A percentile compares a stretch with the other conserved stretches of the same genome.
Conservation (phyloP, 805 yeast species). For the Candida railenensis region DNA sequence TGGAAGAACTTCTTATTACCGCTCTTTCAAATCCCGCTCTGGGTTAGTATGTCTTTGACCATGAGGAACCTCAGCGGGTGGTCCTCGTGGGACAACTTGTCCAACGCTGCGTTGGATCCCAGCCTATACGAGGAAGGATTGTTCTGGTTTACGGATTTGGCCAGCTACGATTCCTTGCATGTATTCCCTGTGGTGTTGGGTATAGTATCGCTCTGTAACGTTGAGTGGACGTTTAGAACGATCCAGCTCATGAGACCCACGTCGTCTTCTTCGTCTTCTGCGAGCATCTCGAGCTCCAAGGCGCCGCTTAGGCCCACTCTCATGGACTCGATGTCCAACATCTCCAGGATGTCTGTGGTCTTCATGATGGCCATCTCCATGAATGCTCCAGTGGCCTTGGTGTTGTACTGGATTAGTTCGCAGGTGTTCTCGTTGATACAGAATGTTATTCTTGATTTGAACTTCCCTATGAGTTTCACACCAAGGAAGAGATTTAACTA, state of each 20-base stretch:
- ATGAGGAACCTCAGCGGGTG: conserved; percentile 76
- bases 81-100: conserved; percentile 42
- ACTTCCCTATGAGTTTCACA: conserved; percentile 56
- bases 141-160: conserved; percentile 60
- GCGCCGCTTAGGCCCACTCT: conserved; percentile 49
- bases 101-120: conserved; percentile 49
- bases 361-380: conserved; percentile 81
- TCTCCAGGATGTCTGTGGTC: conserved; percentile 73
- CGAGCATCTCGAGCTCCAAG: conserved; percentile 34
- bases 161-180: conserved; percentile 59
- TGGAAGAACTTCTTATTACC: conserved; percentile 83
- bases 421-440: conserved; percentile 75
- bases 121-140: conserved; percentile 53
- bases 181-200: conserved; percentile 74
- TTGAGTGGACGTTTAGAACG: conserved; percentile 79
- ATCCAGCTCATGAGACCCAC: conserved; percentile 48
- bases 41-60: conserved; percentile 77
- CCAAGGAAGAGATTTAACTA: conserved; percentile 38
- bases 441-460: conserved; percentile 65
- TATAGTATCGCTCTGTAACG: conserved; percentile 65
- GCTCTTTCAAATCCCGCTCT: conserved; percentile 78
- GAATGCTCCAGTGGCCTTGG: conserved; percentile 81
- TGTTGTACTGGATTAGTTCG: conserved; percentile 89
- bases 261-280: conserved; percentile 12
- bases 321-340: conserved; percentile 62